A percentile compares a stretch with the other conserved stretches of the same genome.
Conservation (phyloP, 1,284 basidiomycete genomes). For the Ganoderma resinaceum region DNA sequence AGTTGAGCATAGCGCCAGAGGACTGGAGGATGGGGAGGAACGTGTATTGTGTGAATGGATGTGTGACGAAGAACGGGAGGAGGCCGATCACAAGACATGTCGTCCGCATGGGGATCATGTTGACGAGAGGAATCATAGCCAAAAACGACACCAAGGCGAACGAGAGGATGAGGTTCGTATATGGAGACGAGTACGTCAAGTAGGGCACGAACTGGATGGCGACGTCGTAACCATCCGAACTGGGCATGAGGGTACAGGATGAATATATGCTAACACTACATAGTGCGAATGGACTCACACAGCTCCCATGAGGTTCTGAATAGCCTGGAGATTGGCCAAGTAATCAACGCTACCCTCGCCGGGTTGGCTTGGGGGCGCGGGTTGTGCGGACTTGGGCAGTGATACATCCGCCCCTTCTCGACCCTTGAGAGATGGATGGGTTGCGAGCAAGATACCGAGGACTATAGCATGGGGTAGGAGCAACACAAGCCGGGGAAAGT, state of each 20-base stretch:
- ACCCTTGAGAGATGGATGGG: constrained; percentile 51
- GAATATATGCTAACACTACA: background rate
- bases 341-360: constrained; percentile 69
- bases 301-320: constrained; percentile 83
- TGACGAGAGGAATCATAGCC: constrained; percentile 53
- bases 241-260: constrained; percentile 31
- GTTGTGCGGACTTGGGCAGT: constrained; percentile 35
- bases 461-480: constrained; percentile 67
- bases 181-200: constrained; percentile 59
- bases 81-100: constrained; percentile 64
- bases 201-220: constrained; percentile 45
- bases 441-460: constrained; percentile 62
- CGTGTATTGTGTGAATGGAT: constrained; percentile 52
- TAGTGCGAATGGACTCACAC: constrained; percentile 52
- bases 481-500: constrained; percentile 69
- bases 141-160: constrained; percentile 52
- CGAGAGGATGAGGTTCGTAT: constrained; percentile 60
- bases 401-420: constrained; percentile 19
- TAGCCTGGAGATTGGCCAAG: constrained; percentile 80
- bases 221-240: constrained; percentile 53
- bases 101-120: constrained; percentile 62
- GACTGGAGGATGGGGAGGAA: constrained; percentile 40
- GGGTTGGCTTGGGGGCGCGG: constrained; percentile 47
- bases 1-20: constrained; percentile 30
- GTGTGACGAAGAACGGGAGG: constrained; percentile 56